phyloP scores from a whole-genome alignment of 768 basidiomycete genomes.

The Lepiota venenata region DNA sequence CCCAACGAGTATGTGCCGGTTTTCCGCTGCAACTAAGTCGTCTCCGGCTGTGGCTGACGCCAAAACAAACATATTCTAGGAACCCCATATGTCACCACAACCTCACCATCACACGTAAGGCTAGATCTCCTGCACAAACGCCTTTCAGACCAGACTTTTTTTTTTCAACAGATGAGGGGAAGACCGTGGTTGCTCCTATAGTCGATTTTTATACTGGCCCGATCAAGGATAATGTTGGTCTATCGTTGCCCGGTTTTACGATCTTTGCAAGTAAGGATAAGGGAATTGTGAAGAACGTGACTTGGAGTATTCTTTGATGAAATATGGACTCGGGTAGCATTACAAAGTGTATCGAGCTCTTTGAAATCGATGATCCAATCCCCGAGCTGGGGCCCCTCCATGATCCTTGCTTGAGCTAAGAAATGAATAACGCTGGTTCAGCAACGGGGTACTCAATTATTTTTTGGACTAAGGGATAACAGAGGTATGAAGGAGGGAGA shows the following conservation, averaged over 20 bases:
- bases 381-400: no score
- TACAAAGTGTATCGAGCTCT: background rate
- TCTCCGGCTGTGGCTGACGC: no score
- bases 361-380: no score
- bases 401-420: no score
- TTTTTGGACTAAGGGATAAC: no score
- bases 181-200: conserved; percentile 21
- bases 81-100: conserved; percentile 30
- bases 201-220: conserved; percentile 26
- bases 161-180: conserved; percentile 19
- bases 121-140: background rate
- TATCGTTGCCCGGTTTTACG: conserved; percentile 24
- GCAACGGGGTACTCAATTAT: no score
- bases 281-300: conserved; percentile 26
- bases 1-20: conserved; percentile 21
- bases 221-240: conserved; percentile 20
- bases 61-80: conserved; percentile 12
- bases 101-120: conserved; percentile 23
- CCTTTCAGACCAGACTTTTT: background rate
- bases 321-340: background rate
- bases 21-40: background rate
- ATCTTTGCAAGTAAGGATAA: conserved; percentile 22
- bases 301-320: conserved; percentile 23
- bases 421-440: no score
- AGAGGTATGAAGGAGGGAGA: no score